phyloP scores from a whole-genome alignment of 768 basidiomycete genomes.

The Dentipellis fragilis region DNA sequence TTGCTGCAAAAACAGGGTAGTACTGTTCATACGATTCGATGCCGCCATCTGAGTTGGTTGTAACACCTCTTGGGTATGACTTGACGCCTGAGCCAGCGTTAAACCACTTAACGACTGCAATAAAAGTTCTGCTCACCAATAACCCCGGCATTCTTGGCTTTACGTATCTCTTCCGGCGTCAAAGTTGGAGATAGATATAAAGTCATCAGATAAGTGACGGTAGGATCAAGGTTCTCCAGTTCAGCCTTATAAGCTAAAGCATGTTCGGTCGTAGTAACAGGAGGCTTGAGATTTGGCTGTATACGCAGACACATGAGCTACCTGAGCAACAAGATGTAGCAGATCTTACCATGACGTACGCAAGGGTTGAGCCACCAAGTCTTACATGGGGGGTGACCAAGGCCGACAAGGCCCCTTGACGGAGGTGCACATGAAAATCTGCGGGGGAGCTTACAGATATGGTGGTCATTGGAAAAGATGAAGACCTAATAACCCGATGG shows the following conservation, averaged over 20 bases:
- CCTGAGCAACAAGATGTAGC: background rate
- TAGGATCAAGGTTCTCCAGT: slow-evolving; percentile 65
- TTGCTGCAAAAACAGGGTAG: slow-evolving; percentile 86
- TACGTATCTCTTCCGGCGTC: slow-evolving; percentile 83
- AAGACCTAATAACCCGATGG: background rate
- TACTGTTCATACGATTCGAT: slow-evolving; percentile 94
- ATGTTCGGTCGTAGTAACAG: slow-evolving; percentile 71
- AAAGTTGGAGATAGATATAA: slow-evolving; percentile 89
- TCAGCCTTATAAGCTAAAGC: slow-evolving; percentile 73
- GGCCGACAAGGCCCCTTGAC: slow-evolving; percentile 73
- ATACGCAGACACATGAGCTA: slow-evolving; percentile 1
- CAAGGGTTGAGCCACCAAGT: slow-evolving; percentile 81
- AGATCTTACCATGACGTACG: slow-evolving; percentile 84
- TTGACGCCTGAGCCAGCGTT: slow-evolving; percentile 55
- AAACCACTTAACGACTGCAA: background rate
- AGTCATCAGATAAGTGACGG: slow-evolving; percentile 88
- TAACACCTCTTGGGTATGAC: slow-evolving; percentile 94
- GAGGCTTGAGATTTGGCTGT: slow-evolving; percentile 89
- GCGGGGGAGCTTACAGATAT: slow-evolving; percentile 56
- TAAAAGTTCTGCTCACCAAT: slow-evolving; percentile 29
- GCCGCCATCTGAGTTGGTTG: slow-evolving; percentile 92
- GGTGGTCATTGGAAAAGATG: slow-evolving; percentile 23
- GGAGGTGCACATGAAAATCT: slow-evolving; percentile 95
- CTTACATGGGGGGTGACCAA: slow-evolving; percentile 87
- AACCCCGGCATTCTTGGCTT: slow-evolving; percentile 79